Percentiles rank a stretch among this genome's conserved stretches.
Conservation (phyloP, 805 yeast genomes). For the Metschnikowia peoriensis region DNA sequence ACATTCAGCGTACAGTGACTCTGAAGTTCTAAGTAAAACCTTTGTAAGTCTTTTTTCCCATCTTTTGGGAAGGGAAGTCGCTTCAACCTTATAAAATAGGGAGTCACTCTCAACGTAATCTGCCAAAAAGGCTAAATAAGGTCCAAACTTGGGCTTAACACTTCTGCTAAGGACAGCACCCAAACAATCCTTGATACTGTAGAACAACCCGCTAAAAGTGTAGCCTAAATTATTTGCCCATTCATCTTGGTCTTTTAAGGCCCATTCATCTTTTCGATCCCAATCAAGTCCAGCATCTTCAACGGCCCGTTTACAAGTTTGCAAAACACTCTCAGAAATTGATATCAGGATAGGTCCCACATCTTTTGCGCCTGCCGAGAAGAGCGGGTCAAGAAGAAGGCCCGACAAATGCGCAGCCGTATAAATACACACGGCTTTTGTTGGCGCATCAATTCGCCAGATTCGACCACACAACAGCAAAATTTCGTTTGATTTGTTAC, state of each 20-base stretch:
- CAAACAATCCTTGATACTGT: conserved; percentile 43
- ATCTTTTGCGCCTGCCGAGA: conserved; percentile 18
- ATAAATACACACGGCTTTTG: conserved; percentile 49
- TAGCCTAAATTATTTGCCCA: conserved; percentile 48
- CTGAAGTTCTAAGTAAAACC: conserved; percentile 35
- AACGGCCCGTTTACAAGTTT: conserved; percentile 27
- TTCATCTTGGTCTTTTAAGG: conserved; percentile 45
- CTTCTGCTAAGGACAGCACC: conserved; percentile 39
- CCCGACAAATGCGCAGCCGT: conserved; percentile 45
- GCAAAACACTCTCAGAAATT: conserved; percentile 25
- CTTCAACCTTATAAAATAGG: conserved; percentile 34
- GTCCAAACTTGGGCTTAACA: conserved; percentile 57
- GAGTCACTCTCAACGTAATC: conserved; percentile 50
- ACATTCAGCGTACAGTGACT: conserved; percentile 37
- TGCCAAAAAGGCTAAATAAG: conserved; percentile 48
- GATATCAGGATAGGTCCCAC: conserved; percentile 33
- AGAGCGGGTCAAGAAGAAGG: conserved; percentile 28
- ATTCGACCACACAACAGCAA: conserved; percentile 45
- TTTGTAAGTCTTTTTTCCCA: conserved; percentile 45
- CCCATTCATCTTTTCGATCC: conserved; percentile 33
- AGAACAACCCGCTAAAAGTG: conserved; percentile 47
- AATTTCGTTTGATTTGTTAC: conserved; percentile 45
- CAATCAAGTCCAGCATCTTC: conserved; percentile 34
- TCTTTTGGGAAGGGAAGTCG: conserved; percentile 38
- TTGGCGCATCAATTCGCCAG: conserved; percentile 58